phyloP scores from a whole-genome alignment of 2,329 filamentous ascomycete species.

The Fusarium chuoi region DNA sequence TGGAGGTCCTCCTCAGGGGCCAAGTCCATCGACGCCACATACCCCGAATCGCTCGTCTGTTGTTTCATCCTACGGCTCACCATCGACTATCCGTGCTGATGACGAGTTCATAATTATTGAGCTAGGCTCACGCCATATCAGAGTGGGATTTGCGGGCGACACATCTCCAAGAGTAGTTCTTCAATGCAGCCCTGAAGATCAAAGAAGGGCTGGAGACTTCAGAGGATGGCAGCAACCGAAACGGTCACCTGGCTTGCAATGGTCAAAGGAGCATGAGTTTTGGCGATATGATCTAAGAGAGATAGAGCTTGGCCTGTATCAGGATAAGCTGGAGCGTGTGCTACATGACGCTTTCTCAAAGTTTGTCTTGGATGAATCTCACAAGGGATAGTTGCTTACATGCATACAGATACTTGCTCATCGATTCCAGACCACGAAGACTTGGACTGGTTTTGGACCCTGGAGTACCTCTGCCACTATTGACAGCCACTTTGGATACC shows the following conservation, averaged over 20 bases:
- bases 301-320: slow-evolving; percentile 80
- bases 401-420: slow-evolving; percentile 65
- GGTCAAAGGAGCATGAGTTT: slow-evolving; percentile 75
- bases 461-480: slow-evolving; percentile 77
- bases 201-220: slow-evolving; percentile 84
- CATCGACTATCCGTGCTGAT: slow-evolving; percentile 74
- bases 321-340: slow-evolving; percentile 86
- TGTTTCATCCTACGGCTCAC: slow-evolving; percentile 66
- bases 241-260: slow-evolving; percentile 60
- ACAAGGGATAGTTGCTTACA: slow-evolving; percentile 17
- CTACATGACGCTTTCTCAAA: slow-evolving; percentile 85
- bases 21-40: slow-evolving; percentile 62
- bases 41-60: slow-evolving; percentile 67
- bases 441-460: slow-evolving; percentile 82
- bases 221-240: slow-evolving; percentile 71
- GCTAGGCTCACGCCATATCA: slow-evolving; percentile 80
- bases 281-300: slow-evolving; percentile 81
- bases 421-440: slow-evolving; percentile 80
- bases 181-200: slow-evolving; percentile 78
- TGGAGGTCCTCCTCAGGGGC: slow-evolving; percentile 50
- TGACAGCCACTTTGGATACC: slow-evolving; percentile 79
- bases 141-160: slow-evolving; percentile 89
- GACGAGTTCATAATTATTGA: slow-evolving; percentile 89
- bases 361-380: slow-evolving; percentile 53
- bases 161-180: slow-evolving; percentile 76